Conservation (phyloP, 768 basidiomycete species). For the Dictyophora rubrovolvata region DNA sequence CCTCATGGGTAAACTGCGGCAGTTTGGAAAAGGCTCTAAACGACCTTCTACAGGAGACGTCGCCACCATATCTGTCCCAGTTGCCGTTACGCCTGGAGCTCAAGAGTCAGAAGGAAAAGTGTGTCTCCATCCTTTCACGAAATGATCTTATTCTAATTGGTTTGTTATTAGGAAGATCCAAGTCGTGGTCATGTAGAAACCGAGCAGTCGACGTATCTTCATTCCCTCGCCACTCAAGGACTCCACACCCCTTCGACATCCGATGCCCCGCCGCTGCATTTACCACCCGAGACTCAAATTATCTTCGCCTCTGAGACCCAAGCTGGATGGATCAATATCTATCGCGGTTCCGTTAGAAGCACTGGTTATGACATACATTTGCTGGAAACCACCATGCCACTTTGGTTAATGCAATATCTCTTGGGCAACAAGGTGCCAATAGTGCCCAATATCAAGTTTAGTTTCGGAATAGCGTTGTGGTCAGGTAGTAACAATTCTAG, state of each 20-base stretch:
- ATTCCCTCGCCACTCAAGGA: slow-evolving; percentile 26
- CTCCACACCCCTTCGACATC: slow-evolving; percentile 49
- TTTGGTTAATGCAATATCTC: slow-evolving; percentile 85
- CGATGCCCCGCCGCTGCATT: slow-evolving; percentile 60
- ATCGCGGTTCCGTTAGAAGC: slow-evolving; percentile 57
- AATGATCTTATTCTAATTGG: background rate
- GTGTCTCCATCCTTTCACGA: background rate
- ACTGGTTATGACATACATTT: slow-evolving; percentile 41
- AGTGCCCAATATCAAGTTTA: slow-evolving; percentile 59
- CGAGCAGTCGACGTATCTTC: slow-evolving; percentile 9
- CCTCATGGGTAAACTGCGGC: slow-evolving; percentile 74
- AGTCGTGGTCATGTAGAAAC: background rate
- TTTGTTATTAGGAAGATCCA: background rate
- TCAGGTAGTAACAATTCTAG: slow-evolving; percentile 29
- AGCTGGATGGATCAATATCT: slow-evolving; percentile 61
- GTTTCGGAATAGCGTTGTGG: slow-evolving; percentile 84
- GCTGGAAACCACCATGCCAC: slow-evolving; percentile 71
- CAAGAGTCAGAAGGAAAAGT: background rate
- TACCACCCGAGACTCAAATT: slow-evolving; percentile 52
- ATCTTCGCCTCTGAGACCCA: slow-evolving; percentile 75
- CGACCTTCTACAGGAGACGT: slow-evolving; percentile 22
- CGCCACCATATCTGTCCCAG: slow-evolving; percentile 19
- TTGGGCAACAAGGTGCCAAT: slow-evolving; percentile 52
- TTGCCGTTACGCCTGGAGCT: slow-evolving; percentile 20
- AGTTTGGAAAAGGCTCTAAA: slow-evolving; percentile 52